phyloP scores from a whole-genome alignment of 73 alveolate genomes.

The Paramecium tetraurelia region DNA sequence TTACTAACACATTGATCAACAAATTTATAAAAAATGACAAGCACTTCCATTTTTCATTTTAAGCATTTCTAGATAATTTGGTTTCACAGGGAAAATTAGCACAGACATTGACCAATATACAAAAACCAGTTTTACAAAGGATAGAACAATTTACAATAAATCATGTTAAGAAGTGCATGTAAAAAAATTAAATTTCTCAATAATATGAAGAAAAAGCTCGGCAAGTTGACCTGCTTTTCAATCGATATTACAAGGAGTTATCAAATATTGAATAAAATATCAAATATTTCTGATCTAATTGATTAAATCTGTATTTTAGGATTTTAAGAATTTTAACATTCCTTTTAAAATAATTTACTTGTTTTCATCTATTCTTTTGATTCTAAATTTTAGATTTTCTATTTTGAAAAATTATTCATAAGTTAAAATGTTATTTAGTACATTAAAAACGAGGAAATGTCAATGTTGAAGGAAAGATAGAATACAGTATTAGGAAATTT shows the following conservation, averaged over 20 bases:
- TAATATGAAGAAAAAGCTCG: neutral
- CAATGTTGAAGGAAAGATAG: neutral
- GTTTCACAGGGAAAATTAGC: neutral
- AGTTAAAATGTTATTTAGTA: neutral
- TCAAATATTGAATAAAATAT: neutral
- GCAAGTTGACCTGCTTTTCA: neutral
- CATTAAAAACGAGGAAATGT: neutral
- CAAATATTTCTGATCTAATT: neutral
- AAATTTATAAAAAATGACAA: conserved; percentile 2
- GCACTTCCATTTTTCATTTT: neutral
- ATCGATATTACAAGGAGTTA: neutral
- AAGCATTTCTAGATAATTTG: neutral
- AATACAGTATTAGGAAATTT: neutral
- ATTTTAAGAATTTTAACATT: neutral
- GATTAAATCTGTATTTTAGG: neutral
- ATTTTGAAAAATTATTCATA: neutral
- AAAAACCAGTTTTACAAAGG: neutral
- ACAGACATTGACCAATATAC: neutral
- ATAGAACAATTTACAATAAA: conserved; percentile 12
- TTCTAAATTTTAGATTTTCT: neutral
- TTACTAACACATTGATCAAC: conserved; percentile 6
- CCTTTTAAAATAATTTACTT: neutral
- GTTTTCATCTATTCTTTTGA: neutral
- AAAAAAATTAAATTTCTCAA: neutral
- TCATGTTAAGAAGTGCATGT: conserved; percentile 19